These are phyloP conservation scores for Termitomyces titanicus DNA, from an alignment of 768 basidiomycete species.

Conservation along the genomic window DNA sequence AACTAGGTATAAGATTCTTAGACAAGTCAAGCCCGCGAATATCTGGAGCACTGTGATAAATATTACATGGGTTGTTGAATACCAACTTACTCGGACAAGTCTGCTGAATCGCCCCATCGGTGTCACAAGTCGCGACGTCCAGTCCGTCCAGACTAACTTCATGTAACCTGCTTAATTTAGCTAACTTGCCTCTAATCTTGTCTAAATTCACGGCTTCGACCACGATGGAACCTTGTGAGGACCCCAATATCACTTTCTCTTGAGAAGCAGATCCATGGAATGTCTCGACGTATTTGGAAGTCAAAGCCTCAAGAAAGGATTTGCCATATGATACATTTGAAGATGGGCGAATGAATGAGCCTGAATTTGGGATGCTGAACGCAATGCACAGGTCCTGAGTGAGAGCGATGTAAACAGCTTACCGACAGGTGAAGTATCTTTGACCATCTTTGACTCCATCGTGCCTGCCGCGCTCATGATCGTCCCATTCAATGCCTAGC, in stretches of 20 bases:
- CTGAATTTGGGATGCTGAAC: slow-evolving; percentile 55
- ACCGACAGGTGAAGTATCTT: slow-evolving; percentile 80
- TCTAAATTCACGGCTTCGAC: slow-evolving; percentile 85
- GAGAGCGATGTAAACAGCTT: slow-evolving; percentile 23
- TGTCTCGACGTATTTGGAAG: slow-evolving; percentile 72
- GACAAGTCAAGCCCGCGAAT: slow-evolving; percentile 83
- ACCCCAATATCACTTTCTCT: slow-evolving; percentile 72
- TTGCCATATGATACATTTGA: slow-evolving; percentile 54
- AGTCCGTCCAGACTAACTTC: slow-evolving; percentile 80
- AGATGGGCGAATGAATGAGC: slow-evolving; percentile 80
- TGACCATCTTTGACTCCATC: slow-evolving; percentile 76
- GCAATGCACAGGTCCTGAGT: slow-evolving; percentile 11
- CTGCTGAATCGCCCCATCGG: slow-evolving; percentile 45
- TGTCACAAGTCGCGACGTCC: slow-evolving; percentile 48
- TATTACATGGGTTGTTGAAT: not conserved
- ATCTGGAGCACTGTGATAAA: slow-evolving; percentile 37
- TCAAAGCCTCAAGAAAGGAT: slow-evolving; percentile 73
- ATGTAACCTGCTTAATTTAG: slow-evolving; percentile 60
- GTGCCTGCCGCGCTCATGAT: slow-evolving; percentile 80
- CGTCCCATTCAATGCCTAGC: slow-evolving; percentile 99
- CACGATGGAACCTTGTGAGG: slow-evolving; percentile 77
- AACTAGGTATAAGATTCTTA: slow-evolving; percentile 63
- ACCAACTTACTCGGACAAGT: slow-evolving; percentile 68
- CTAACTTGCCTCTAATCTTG: slow-evolving; percentile 69
- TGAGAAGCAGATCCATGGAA: slow-evolving; percentile 46